Evolutionary conservation across 108 stramenopile species (phyloP).

Genomic region (Discostella stelligeroides): DNA sequence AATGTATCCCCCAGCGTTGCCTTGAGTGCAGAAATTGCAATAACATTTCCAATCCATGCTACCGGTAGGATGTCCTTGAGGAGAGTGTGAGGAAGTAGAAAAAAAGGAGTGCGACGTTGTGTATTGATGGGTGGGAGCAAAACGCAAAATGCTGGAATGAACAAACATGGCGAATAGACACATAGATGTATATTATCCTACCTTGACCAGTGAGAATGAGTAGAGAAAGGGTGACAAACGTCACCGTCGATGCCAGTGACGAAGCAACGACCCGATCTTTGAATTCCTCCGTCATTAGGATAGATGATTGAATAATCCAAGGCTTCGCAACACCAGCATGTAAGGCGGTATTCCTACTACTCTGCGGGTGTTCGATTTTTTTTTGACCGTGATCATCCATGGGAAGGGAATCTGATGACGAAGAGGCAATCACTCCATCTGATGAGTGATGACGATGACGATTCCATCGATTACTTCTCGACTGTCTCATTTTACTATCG

Average conservation of each 20-base stretch:
- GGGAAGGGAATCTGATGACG: slow-evolving; percentile 7
- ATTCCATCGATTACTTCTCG: slow-evolving; percentile 20
- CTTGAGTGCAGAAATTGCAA: slow-evolving; percentile 31
- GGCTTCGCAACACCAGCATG: too few relatives aligned
- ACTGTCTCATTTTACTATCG: too few relatives aligned
- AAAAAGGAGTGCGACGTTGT: too few relatives aligned
- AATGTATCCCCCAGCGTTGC: slow-evolving; percentile 33
- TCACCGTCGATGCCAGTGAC: slow-evolving; percentile 2
- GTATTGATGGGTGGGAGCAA: too few relatives aligned
- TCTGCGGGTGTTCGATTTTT: too few relatives aligned
- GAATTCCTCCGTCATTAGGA: slow-evolving; percentile 18
- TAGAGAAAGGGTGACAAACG: slow-evolving; percentile 3
- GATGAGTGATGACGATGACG: slow-evolving; percentile 11
- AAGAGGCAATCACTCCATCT: not conserved
- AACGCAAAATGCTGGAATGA: too few relatives aligned
- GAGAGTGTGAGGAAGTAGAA: not conserved
- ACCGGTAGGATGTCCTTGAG: slow-evolving; percentile 4
- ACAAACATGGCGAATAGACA: too few relatives aligned
- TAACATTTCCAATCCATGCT: slow-evolving; percentile 51
- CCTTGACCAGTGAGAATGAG: slow-evolving; percentile 18
- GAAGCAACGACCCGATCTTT: slow-evolving; percentile 14
- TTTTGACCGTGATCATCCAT: too few relatives aligned
- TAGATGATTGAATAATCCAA: slow-evolving; percentile 18
- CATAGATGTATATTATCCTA: not conserved
- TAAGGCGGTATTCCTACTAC: too few relatives aligned